phyloP scores from a whole-genome alignment of 2,329 filamentous ascomycete species.

The Trichophyton equinum region DNA sequence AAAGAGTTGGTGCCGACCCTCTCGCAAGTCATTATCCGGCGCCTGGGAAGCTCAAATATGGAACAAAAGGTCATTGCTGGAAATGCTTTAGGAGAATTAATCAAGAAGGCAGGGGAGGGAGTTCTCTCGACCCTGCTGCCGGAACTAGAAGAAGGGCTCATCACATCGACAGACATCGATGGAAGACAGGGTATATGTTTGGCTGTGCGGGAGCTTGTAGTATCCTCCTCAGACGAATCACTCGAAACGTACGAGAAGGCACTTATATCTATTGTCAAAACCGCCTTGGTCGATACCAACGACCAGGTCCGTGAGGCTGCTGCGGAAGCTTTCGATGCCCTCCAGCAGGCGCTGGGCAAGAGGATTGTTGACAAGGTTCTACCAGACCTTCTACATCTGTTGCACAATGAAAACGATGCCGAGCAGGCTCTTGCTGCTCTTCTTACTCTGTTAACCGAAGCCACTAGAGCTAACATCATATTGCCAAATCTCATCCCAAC shows the following conservation, averaged over 20 bases:
- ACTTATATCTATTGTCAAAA: conserved; percentile 84
- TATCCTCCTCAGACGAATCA: conserved; percentile 74
- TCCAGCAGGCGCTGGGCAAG: conserved; percentile 91
- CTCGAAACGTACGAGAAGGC: conserved; percentile 92
- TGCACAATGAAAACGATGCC: conserved; percentile 73
- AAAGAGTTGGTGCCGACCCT: conserved; percentile 93
- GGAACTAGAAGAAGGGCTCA: conserved; percentile 80
- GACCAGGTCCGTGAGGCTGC: conserved; percentile 87
- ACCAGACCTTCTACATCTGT: conserved; percentile 77
- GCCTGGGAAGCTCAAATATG: conserved; percentile 89
- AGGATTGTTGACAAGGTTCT: conserved; percentile 89
- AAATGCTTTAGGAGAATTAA: conserved; percentile 90
- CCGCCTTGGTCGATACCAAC: conserved; percentile 80
- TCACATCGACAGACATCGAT: conserved; percentile 78
- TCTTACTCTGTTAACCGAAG: conserved; percentile 84
- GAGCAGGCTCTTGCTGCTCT: conserved; percentile 87
- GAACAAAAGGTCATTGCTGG: conserved; percentile 98
- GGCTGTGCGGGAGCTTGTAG: conserved; percentile 83
- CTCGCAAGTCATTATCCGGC: conserved; percentile 85
- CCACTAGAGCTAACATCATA: conserved; percentile 89
- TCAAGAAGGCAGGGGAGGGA: conserved; percentile 89
- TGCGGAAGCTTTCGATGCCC: conserved; percentile 88
- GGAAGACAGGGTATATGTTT: conserved; percentile 96
- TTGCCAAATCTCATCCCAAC: conserved; percentile 92
- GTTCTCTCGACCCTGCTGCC: conserved; percentile 79